phyloP scores from a whole-genome alignment of 2,329 filamentous ascomycete species.

The Alternaria sp. region DNA sequence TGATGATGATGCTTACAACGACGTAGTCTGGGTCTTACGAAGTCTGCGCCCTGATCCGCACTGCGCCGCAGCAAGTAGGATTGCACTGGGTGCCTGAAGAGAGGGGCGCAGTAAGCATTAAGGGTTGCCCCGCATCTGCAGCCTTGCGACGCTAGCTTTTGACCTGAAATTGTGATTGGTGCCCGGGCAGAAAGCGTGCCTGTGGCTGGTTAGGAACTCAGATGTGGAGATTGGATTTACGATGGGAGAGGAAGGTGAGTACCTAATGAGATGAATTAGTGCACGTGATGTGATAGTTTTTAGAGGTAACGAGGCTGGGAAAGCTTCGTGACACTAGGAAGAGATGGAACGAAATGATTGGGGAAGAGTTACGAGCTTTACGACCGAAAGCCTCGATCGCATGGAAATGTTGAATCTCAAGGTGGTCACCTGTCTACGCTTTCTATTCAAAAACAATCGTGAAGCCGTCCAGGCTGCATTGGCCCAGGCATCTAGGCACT shows the following conservation, averaged over 20 bases:
- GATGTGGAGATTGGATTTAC: slow-evolving; percentile 1
- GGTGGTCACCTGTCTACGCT: not conserved
- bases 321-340: too few species aligned
- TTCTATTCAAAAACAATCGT: not conserved
- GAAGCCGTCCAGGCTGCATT: not conserved
- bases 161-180: slow-evolving; percentile 1
- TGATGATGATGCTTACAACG: slow-evolving; percentile 5
- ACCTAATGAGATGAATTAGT: not conserved
- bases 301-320: not conserved
- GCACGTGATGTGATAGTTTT: not conserved
- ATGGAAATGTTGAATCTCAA: not conserved
- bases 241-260: slow-evolving; percentile 4
- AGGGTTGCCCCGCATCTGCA: slow-evolving; percentile 6
- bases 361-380: not conserved
- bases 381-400: not conserved
- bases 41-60: not conserved
- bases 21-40: slow-evolving; percentile 1
- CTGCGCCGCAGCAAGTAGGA: slow-evolving; percentile 4
- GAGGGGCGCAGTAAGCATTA: not conserved
- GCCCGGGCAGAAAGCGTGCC: slow-evolving; percentile 4
- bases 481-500: not conserved
- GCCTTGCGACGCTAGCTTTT: slow-evolving; percentile 1
- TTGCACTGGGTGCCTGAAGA: not conserved
- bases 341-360: not conserved
- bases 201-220: not conserved